phyloP scores from a whole-genome alignment of 1,284 basidiomycete genomes.

The Pulchroboletus neoregius region DNA sequence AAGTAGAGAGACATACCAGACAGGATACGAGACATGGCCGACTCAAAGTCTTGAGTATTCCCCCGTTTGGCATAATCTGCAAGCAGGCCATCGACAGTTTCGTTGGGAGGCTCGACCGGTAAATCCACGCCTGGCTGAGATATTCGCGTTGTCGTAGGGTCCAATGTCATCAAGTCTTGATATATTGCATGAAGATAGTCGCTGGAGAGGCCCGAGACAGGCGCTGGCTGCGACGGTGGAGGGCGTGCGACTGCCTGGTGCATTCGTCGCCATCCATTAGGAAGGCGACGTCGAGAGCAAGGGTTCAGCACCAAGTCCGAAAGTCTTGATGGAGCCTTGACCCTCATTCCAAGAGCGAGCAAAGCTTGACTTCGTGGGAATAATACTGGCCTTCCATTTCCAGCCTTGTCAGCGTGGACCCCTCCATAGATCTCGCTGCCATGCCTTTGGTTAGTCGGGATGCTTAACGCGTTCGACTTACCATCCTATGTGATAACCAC shows the following conservation, averaged over 20 bases:
- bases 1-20: slow-evolving; percentile 34
- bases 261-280: slow-evolving; percentile 13
- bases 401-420: no score
- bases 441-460: no score
- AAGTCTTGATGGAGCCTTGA: slow-evolving; percentile 4
- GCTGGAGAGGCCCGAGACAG: neutral
- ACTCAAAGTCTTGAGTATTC: slow-evolving; percentile 44
- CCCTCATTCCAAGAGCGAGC: neutral
- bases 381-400: no score
- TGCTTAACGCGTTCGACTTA: no score
- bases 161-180: slow-evolving; percentile 2
- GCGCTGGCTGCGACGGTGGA: neutral
- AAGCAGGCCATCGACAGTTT: slow-evolving; percentile 45
- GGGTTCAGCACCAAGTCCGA: no score
- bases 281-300: slow-evolving; percentile 2
- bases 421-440: no score
- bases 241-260: slow-evolving; percentile 22
- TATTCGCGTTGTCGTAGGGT: neutral
- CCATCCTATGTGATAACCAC: no score
- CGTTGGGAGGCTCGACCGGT: slow-evolving; percentile 33
- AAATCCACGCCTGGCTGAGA: neutral
- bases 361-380: no score
- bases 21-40: slow-evolving; percentile 42
- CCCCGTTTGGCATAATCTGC: slow-evolving; percentile 47
- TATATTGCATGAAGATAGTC: slow-evolving; percentile 4